A percentile compares a stretch with the other conserved stretches of the same genome.
phyloP scores from a whole-genome alignment of 495 filamentous ascomycete genomes.

The Recurvomyces mirabilis region DNA sequence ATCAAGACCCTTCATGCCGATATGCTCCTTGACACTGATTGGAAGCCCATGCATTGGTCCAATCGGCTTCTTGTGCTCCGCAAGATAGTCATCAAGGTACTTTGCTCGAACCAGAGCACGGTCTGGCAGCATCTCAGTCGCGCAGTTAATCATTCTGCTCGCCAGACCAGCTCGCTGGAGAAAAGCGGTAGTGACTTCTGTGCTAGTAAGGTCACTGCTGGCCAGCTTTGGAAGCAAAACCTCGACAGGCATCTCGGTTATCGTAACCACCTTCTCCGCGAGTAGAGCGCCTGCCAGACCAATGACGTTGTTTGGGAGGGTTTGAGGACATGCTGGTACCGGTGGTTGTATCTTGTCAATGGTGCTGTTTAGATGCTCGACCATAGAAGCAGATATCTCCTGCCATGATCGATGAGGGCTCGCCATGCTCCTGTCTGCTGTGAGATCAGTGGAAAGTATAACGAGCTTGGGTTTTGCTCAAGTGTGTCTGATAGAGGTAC shows the following conservation, averaged over 20 bases:
- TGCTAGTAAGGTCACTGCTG: conserved; percentile 34
- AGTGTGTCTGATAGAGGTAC: too few relatives aligned
- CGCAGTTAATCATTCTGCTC: conserved; percentile 48
- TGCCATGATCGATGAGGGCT: conserved; percentile 30
- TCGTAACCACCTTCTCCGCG: conserved; percentile 36
- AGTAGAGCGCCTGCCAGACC: conserved; percentile 35
- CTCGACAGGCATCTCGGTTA: conserved; percentile 40
- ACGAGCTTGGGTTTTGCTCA: too few relatives aligned
- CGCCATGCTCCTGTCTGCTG: too few relatives aligned
- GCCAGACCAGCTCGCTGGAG: conserved; percentile 48
- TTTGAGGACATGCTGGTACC: conserved; percentile 25
- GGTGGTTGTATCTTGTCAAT: conserved; percentile 33
- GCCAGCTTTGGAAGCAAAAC: conserved; percentile 36
- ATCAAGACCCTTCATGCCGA: conserved; percentile 46
- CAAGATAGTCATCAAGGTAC: conserved; percentile 28
- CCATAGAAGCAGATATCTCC: conserved; percentile 35
- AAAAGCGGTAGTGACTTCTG: conserved; percentile 45
- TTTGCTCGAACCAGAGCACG: conserved; percentile 27
- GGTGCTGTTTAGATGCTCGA: conserved; percentile 36
- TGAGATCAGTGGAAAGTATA: too few relatives aligned
- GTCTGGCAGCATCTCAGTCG: conserved; percentile 54
- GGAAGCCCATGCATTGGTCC: conserved; percentile 60
- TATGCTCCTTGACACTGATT: conserved; percentile 56
- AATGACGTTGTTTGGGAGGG: conserved; percentile 36
- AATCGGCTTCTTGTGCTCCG: conserved; percentile 29